Evolutionary conservation across 768 basidiomycete species (phyloP).

Genomic region (Boletus subcaerulescens): DNA sequence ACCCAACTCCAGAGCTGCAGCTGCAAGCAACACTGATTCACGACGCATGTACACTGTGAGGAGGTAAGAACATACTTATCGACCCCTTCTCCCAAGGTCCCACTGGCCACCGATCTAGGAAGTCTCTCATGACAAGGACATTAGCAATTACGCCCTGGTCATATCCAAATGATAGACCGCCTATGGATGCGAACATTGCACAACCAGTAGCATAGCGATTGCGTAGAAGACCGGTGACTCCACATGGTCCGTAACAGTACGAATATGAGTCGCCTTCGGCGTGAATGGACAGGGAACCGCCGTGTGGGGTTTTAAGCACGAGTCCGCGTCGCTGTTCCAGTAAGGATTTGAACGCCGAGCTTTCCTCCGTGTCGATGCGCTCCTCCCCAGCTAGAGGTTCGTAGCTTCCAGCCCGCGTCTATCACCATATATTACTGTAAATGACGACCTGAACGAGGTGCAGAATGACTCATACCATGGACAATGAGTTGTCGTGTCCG

Average conservation of each 20-base stretch:
- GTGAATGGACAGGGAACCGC: conserved; percentile 26
- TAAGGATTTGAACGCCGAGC: conserved; percentile 12
- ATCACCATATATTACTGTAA: background rate
- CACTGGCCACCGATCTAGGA: conserved; percentile 63
- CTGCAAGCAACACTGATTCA: conserved; percentile 34
- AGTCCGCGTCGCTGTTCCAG: conserved; percentile 17
- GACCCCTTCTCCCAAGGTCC: conserved; percentile 70
- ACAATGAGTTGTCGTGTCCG: background rate
- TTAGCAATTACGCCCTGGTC: conserved; percentile 88
- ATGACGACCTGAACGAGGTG: background rate
- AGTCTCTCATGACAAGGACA: conserved; percentile 80
- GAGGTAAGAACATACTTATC: conserved; percentile 55
- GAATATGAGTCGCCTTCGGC: conserved; percentile 41
- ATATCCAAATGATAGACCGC: conserved; percentile 77
- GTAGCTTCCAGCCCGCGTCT: conserved; percentile 13
- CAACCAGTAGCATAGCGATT: conserved; percentile 67
- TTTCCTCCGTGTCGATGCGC: conserved; percentile 8
- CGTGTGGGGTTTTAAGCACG: conserved; percentile 23
- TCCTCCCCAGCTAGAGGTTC: conserved; percentile 16
- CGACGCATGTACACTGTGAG: background rate
- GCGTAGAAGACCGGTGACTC: conserved; percentile 57
- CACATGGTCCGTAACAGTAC: conserved; percentile 73
- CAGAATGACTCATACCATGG: conserved; percentile 12
- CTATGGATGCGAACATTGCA: conserved; percentile 72
- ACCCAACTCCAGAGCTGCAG: conserved; percentile 75